Evolutionary conservation across 2,329 filamentous ascomycete genomes (phyloP).

Genomic region (Thelonectria discophora): DNA sequence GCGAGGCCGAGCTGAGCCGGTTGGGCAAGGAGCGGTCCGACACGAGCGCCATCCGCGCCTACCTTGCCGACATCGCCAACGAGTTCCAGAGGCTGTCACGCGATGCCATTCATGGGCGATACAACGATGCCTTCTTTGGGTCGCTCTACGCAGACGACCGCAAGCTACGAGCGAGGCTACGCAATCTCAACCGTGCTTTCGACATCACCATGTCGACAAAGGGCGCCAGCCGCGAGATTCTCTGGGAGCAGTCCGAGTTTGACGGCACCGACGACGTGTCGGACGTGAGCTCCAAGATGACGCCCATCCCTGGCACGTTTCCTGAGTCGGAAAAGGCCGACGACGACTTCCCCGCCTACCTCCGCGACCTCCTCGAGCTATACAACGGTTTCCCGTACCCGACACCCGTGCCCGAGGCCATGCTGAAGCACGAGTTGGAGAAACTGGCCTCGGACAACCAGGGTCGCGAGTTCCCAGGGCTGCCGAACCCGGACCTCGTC

Average conservation of each 20-base stretch:
- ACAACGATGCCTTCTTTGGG: slow-evolving; percentile 51
- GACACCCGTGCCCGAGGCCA: slow-evolving; percentile 14
- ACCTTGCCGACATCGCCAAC: slow-evolving; percentile 48
- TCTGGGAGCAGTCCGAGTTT: not conserved
- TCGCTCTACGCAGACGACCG: slow-evolving; percentile 21
- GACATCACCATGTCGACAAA: slow-evolving; percentile 39
- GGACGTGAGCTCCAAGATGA: slow-evolving; percentile 8
- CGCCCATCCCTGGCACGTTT: slow-evolving; percentile 1
- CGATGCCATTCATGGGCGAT: slow-evolving; percentile 43
- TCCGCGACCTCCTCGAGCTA: slow-evolving; percentile 42
- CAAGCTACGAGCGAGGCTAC: slow-evolving; percentile 44
- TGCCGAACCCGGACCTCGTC: slow-evolving; percentile 48
- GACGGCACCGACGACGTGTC: not conserved
- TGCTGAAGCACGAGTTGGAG: slow-evolving; percentile 44
- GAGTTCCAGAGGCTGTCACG: slow-evolving; percentile 46
- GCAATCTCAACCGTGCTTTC: slow-evolving; percentile 45
- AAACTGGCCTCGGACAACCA: slow-evolving; percentile 48
- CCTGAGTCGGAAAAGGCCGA: slow-evolving; percentile 6
- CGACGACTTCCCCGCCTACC: slow-evolving; percentile 36
- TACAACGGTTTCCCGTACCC: slow-evolving; percentile 45
- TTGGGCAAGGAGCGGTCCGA: slow-evolving; percentile 38
- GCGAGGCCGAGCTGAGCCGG: slow-evolving; percentile 29
- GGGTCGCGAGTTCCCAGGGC: slow-evolving; percentile 53
- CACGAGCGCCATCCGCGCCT: slow-evolving; percentile 42
- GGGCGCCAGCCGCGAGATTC: slow-evolving; percentile 37